Evolutionary conservation across 257 asterid species (phyloP), one percentile per base, ranked within the genome.

Genomic region (Paraleonurus japonicus): DNA sequence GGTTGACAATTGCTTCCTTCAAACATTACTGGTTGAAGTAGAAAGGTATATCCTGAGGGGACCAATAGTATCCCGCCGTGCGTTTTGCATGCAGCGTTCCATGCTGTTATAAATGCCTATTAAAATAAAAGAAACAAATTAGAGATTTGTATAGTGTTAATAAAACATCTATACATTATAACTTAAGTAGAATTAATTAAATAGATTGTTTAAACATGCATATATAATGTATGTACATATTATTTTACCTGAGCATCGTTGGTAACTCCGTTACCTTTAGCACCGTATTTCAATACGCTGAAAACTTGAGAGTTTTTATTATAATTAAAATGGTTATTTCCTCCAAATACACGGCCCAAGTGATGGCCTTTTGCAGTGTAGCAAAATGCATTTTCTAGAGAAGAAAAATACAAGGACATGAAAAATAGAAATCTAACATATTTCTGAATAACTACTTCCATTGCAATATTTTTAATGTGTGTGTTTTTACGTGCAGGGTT

Each of bases 251-350:
- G 5, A 7, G 66, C 22, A 48, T 79, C 84, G 10, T 80, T 33
- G 16, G 81, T 67, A 6, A 8, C 4, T 17, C 83, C 81, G 55
- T 79, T 76, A 10, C 80, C 83, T 51, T 33, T 67, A 20, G 83
- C 83, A 30, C 83, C 83, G 27, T 48, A 59, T 2, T 67, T n/a
- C 4, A 33, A 19, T 28, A 75, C 81, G 28, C 62, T 72, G 27
- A 66, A 67, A 60, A 41, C 1, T 37, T 27, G 5, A 5, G 8
- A 6, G 26, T 19, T 1, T 45, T 19, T 2, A 5, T 7, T 15
- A n/a, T 5, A 17, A 19, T 76, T 6, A 4, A n/a, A n/a, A n/a
- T n/a, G n/a, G n/a, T n/a, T n/a, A n/a, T n/a, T n/a, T n/a, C n/a
- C n/a, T n/a, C n/a, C n/a, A n/a, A n/a, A n/a, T n/a, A n/a, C n/a